These are phyloP conservation scores for Exophiala calicioides DNA, from an alignment of 2,329 filamentous ascomycete species.

Conservation along the genomic window DNA sequence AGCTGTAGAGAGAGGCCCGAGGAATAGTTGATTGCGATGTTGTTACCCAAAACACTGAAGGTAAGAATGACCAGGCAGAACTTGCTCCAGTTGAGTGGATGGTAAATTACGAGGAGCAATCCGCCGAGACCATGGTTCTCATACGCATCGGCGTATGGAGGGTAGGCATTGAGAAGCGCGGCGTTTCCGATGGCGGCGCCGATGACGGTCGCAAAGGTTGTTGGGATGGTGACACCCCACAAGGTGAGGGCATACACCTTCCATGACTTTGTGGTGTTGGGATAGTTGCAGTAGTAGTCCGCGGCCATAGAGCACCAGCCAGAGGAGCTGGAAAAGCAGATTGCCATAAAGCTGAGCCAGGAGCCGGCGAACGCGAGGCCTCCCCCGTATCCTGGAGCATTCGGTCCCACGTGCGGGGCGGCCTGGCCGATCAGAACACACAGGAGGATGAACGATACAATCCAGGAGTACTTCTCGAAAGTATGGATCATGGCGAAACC, in stretches of 20 bases:
- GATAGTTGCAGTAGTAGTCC: conserved; percentile 33
- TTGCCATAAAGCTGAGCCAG: conserved; percentile 30
- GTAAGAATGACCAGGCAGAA: conserved; percentile 42
- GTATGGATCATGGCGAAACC: conserved; percentile 35
- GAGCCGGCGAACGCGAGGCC: conserved; percentile 39
- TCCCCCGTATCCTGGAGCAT: conserved; percentile 34
- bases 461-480: conserved; percentile 37
- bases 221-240: conserved; percentile 24
- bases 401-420: conserved; percentile 46
- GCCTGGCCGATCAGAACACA: conserved; percentile 52
- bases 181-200: conserved; percentile 46
- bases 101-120: conserved; percentile 48
- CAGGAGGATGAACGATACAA: conserved; percentile 38
- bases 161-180: conserved; percentile 37
- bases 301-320: conserved; percentile 31
- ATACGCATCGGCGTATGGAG: conserved; percentile 38
- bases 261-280: conserved; percentile 24
- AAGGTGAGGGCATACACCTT: conserved; percentile 30
- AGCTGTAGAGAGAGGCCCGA: conserved; percentile 49
- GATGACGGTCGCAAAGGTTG: conserved; percentile 45
- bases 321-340: conserved; percentile 27
- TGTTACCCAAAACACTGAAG: conserved; percentile 37
- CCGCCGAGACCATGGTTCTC: conserved; percentile 52
- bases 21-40: conserved; percentile 47
- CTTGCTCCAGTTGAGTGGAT: conserved; percentile 51